Evolutionary conservation across 2,329 filamentous ascomycete genomes (phyloP).

Genomic region (Thyridium curvatum): DNA sequence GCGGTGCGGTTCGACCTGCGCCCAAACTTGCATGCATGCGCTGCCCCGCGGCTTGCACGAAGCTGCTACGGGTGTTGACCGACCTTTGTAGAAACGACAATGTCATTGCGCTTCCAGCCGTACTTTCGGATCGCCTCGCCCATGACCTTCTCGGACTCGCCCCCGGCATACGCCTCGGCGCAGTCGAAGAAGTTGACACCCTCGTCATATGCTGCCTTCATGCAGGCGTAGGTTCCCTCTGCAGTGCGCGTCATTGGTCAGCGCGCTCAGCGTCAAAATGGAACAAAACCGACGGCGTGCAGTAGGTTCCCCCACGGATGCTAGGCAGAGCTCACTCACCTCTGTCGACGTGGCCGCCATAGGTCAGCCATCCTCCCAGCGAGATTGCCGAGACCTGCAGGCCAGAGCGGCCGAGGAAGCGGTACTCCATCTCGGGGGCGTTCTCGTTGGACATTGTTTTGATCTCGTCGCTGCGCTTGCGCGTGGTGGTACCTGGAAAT

Average conservation of each 20-base stretch:
- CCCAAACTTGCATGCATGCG: no score
- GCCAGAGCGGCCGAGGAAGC: conserved; percentile 64
- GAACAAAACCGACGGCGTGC: no score
- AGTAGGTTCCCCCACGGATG: no score
- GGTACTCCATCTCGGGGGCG: conserved; percentile 56
- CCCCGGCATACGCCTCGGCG: conserved; percentile 48
- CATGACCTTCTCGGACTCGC: conserved; percentile 44
- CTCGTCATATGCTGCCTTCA: conserved; percentile 55
- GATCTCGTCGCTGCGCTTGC: no score
- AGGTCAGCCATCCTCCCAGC: conserved; percentile 67
- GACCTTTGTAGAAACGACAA: conserved; percentile 47
- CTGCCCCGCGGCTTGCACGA: no score
- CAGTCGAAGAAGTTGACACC: conserved; percentile 62
- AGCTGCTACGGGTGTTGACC: conserved; percentile 1
- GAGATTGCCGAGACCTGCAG: conserved; percentile 70
- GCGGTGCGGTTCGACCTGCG: no score
- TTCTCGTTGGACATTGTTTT: no score
- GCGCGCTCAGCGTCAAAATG: no score
- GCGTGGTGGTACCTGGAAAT: no score
- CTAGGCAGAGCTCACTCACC: conserved; percentile 45
- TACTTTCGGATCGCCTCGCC: conserved; percentile 46
- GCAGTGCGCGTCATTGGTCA: no score
- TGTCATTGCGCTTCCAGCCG: conserved; percentile 46
- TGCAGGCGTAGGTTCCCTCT: conserved; percentile 44
- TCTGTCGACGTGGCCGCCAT: conserved; percentile 65